Conservation (phyloP, 331 rosid species). For the Telfairia occidentalis region DNA sequence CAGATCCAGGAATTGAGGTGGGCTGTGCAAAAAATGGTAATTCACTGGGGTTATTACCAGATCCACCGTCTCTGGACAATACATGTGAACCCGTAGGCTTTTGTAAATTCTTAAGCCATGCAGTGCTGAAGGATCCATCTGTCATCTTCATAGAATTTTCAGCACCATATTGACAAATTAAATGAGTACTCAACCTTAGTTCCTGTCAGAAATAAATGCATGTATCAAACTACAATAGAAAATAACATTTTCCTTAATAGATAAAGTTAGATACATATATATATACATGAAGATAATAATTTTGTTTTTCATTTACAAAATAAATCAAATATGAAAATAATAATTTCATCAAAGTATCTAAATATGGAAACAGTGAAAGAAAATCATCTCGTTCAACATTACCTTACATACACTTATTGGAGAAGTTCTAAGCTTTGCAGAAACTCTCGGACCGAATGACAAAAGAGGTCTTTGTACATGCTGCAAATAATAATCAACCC, state of each 20-base stretch:
- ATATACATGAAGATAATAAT: background rate
- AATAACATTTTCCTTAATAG: background rate
- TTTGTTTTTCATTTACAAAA: background rate
- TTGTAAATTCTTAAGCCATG: constrained; percentile 79
- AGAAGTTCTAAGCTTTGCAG: constrained; percentile 71
- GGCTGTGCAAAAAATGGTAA: constrained; percentile 72
- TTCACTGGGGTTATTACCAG: constrained; percentile 39
- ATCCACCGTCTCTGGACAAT: constrained; percentile 50
- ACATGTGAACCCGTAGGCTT: constrained; percentile 63
- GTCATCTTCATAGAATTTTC: constrained; percentile 64
- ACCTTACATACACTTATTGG: constrained; percentile 87
- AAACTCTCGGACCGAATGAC: constrained; percentile 91
- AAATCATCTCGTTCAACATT: constrained; percentile 16
- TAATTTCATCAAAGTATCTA: background rate
- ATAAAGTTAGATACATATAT: background rate
- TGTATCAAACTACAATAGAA: constrained; percentile 14
- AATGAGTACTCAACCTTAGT: constrained; percentile 69
- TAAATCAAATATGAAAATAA: background rate
- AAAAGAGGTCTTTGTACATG: constrained; percentile 88
- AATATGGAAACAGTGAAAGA: constrained; percentile 18
- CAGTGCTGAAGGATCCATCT: constrained; percentile 76
- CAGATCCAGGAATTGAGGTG: constrained; percentile 85
- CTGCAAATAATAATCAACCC: constrained; percentile 28
- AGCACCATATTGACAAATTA: constrained; percentile 61
- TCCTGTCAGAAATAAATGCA: constrained; percentile 41